Percentiles rank a stretch among this genome's conserved stretches.
Conservation (phyloP, 1,284 basidiomycete species). For the Flammula alnicola region DNA sequence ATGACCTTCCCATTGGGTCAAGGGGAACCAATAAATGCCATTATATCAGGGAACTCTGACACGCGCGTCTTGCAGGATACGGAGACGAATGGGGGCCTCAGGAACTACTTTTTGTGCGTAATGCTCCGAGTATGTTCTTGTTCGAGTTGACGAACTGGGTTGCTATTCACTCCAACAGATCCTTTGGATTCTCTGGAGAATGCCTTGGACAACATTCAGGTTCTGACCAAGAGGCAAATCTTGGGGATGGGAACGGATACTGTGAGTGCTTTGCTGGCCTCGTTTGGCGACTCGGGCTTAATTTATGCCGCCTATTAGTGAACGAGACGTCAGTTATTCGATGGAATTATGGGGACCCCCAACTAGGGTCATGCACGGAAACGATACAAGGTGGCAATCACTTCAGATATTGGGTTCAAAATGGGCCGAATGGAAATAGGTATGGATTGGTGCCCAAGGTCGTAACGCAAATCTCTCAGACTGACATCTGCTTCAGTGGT, state of each 20-base stretch:
- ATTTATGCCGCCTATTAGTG: slow-evolving; percentile 42
- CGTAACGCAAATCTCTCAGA: no score
- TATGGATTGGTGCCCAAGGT: slow-evolving; percentile 37
- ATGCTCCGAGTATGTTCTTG: neutral
- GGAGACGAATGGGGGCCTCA: slow-evolving; percentile 70
- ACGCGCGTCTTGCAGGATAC: slow-evolving; percentile 68
- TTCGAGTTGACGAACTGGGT: slow-evolving; percentile 1
- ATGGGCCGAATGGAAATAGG: slow-evolving; percentile 65
- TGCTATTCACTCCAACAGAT: slow-evolving; percentile 33
- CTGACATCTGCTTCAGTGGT: no score
- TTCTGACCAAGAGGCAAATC: slow-evolving; percentile 71
- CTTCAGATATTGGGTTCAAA: slow-evolving; percentile 89
- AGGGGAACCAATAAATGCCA: slow-evolving; percentile 90
- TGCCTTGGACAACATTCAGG: slow-evolving; percentile 86
- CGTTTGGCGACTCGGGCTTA: neutral
- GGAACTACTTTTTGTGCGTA: slow-evolving; percentile 70
- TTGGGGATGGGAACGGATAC: slow-evolving; percentile 84
- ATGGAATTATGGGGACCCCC: slow-evolving; percentile 79
- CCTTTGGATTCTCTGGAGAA: slow-evolving; percentile 70
- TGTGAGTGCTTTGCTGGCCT: slow-evolving; percentile 44
- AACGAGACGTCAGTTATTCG: slow-evolving; percentile 82
- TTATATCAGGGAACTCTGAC: slow-evolving; percentile 86
- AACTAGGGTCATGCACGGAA: slow-evolving; percentile 83
- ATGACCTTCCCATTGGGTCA: slow-evolving; percentile 74
- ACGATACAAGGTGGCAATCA: slow-evolving; percentile 90